Evolutionary conservation across 495 filamentous ascomycete genomes (phyloP), one percentile per base, ranked within the genome.

Genomic region (Talaromyces thailandensis): DNA sequence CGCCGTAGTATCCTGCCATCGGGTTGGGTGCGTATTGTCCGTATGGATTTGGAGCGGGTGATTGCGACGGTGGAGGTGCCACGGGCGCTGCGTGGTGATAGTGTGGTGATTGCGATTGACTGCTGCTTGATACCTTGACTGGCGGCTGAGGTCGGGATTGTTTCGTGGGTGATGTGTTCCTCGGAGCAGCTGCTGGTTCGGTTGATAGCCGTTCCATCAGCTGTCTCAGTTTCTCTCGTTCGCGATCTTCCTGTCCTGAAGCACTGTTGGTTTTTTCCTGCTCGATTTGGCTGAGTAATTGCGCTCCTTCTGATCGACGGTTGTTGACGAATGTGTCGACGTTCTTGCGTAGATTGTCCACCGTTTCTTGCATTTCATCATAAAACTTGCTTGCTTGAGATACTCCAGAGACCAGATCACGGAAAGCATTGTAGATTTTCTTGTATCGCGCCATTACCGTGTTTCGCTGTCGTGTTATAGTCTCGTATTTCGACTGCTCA

Each of bases 281-380:
- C 74, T 98, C 94, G 62, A 98, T 98, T 64, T 91, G 88, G 64
- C 81, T 83, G 6, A 98, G 80, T 25, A 98, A 80, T 68, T 96
- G 90, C 1, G 92, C 91, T 21, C 94, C 94, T 74, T 98, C 94
- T 1, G 91, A 88, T 52, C 93, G 82, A 35, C 94, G 84, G 68
- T 98, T 98, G 78, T 88, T 93, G 62, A 98, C 93, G 70, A 98
- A 98, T 3, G 88, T 89, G 66, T 97, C 93, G 12, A 98, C 93
- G 67, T 98, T 98, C 79, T 96, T 93, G 63, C 90, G 86, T n/a
- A 98, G 78, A 68, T 89, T 96, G 51, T 96, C 91, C 2, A 95
- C 92, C 1, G 92, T 97, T 58, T 98, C 91, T 66, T 84, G 87
- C 92, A 98, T 98, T 70, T 98, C 94, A 6, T 82, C 83, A 71